Conservation (phyloP, 495 filamentous ascomycete genomes). For the Bacidia rubella region DNA sequence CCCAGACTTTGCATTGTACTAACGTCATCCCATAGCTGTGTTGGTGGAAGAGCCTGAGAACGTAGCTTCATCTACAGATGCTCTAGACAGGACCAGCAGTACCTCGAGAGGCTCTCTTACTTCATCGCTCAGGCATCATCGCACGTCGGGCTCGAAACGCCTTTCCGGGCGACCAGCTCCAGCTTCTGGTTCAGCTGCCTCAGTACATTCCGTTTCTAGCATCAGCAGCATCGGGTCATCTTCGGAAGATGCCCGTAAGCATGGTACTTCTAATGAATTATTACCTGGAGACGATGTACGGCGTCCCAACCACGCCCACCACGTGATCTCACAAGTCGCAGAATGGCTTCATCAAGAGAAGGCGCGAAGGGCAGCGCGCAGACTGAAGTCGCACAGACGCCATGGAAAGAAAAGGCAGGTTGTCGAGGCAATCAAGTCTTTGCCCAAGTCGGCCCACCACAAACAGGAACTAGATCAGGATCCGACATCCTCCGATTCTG, state of each 20-base stretch:
- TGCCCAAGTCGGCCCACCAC: constrained; percentile 22
- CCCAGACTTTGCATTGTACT: neutral
- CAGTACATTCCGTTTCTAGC: constrained; percentile 11
- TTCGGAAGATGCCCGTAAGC: constrained; percentile 19
- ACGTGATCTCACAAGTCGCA: constrained; percentile 55
- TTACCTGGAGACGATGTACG: constrained; percentile 14
- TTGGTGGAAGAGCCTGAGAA: constrained; percentile 24
- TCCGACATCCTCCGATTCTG: constrained; percentile 29
- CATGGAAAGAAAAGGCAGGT: constrained; percentile 16
- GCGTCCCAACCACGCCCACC: constrained; percentile 30
- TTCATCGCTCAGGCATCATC: constrained; percentile 13
- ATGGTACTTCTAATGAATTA: constrained; percentile 13
- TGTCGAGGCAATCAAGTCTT: constrained; percentile 19
- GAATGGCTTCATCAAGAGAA: constrained; percentile 74
- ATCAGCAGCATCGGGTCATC: constrained; percentile 5
- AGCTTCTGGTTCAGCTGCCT: neutral
- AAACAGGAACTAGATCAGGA: constrained; percentile 17
- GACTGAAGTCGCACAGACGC: constrained; percentile 22
- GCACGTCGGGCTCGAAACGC: constrained; percentile 8
- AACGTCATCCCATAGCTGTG: constrained; percentile 15
- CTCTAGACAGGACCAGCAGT: constrained; percentile 1
- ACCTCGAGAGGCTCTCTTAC: constrained; percentile 9
- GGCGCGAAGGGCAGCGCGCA: constrained; percentile 42
- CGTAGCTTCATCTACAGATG: constrained; percentile 12
- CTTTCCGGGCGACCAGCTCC: constrained; percentile 11